Base-by-base conservation (phyloP, 345 rosid genomes). In the Erucastrum elatum region DNA sequence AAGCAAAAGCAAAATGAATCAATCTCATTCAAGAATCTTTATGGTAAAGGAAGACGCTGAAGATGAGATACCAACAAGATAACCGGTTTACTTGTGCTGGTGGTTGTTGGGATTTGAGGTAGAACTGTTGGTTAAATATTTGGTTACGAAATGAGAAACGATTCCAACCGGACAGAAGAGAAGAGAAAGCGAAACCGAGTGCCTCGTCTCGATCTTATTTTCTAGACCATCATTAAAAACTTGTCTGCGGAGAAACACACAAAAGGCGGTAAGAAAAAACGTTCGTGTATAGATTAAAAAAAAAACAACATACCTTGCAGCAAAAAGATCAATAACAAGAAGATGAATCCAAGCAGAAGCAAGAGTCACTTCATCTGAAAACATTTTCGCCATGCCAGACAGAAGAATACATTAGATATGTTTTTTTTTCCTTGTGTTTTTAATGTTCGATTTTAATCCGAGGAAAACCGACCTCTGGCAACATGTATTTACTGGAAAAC, bases 341-440 rank as follows among this genome's bases (percentile, higher is more conserved):
- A 91, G 87, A 85, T 92, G 98, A 89, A 95, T 90, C 99, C 99
- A 95, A 8, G 92, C 97, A 67, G 99, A 95, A 84, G 98, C 87
- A 81, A 95, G 77, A 58, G 97, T 90, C 84, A 90, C 84, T 77
- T 95, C 98, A 77, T 81, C 88, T 26, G 93, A 83, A 75, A 95
- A 95, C 98, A 92, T 88, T 86, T 91, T 95, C 16, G 88, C 82
- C 9, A 95, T 92, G n/a, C 91, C 96, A 2, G 96, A 74, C 56
- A 95, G 21, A 21, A 21, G 21, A 21, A 21, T 21, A 21, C 21
- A 21, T 21, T 21, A 21, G 21, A 21, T 21, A 21, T 21, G 21
- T 21, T 21, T 21, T 21, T 21, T 21, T 21, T 21, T 21, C 21
- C 21, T 21, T 21, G 21, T 21, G 21, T 21, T 21, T 21, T 21